Evolutionary conservation across 1,284 basidiomycete species (phyloP).

Genomic region (Trichosporon coremiiforme): DNA sequence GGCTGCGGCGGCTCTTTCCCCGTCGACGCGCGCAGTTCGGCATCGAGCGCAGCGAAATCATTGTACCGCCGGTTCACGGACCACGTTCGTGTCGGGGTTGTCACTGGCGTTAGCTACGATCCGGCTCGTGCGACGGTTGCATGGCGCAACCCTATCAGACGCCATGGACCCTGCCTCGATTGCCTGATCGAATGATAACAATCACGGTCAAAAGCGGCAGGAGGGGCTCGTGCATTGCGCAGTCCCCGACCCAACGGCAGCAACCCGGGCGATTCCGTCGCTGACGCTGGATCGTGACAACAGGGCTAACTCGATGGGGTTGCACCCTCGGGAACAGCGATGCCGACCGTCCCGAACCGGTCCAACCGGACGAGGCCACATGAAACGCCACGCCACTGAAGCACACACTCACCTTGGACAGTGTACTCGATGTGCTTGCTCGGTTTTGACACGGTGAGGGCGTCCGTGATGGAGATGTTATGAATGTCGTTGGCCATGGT

Average conservation of each 20-base stretch:
- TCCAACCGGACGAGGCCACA: background rate
- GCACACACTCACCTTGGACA: slow-evolving; percentile 51
- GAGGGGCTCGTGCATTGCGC: slow-evolving; percentile 12
- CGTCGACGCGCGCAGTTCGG: slow-evolving; percentile 71
- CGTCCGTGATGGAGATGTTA: slow-evolving; percentile 52
- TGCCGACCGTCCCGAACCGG: background rate
- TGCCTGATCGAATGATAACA: background rate
- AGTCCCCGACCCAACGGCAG: background rate
- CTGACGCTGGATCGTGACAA: background rate
- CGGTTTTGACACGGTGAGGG: slow-evolving; percentile 49
- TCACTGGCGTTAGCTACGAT: slow-evolving; percentile 39
- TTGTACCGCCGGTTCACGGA: slow-evolving; percentile 90
- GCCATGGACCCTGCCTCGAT: background rate
- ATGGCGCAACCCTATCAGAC: background rate
- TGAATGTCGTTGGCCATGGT: slow-evolving; percentile 53
- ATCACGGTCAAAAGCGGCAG: slow-evolving; percentile 7
- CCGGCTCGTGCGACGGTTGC: slow-evolving; percentile 5
- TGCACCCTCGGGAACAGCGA: slow-evolving; percentile 7
- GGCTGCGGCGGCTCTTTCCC: slow-evolving; percentile 70
- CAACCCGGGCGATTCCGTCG: background rate
- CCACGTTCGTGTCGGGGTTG: slow-evolving; percentile 70
- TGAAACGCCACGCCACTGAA: slow-evolving; percentile 9
- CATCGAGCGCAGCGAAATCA: slow-evolving; percentile 84
- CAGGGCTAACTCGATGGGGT: slow-evolving; percentile 13
- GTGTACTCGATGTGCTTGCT: slow-evolving; percentile 55